phyloP scores from a whole-genome alignment of 2,329 filamentous ascomycete genomes.

The Zelopaecilomyces penicillatus region DNA sequence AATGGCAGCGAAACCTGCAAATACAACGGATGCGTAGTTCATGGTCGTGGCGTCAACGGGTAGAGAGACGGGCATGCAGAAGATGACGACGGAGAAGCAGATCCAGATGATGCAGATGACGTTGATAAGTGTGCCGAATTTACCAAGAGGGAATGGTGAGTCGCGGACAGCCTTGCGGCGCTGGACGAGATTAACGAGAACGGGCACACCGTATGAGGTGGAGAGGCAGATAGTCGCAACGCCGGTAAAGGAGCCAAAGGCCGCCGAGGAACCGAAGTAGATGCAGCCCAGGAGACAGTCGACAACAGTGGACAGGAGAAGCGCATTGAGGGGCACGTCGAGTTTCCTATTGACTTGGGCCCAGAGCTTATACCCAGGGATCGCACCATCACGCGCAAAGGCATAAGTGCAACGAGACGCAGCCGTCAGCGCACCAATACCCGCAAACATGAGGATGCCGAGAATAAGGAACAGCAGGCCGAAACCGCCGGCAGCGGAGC shows the following conservation, averaged over 20 bases:
- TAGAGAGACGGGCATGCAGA: conserved; percentile 64
- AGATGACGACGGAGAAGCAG: conserved; percentile 58
- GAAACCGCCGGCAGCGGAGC: conserved; percentile 64
- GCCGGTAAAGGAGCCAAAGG: conserved; percentile 73
- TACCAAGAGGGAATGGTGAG: conserved; percentile 61
- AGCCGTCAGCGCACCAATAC: conserved; percentile 65
- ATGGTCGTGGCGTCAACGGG: conserved; percentile 48
- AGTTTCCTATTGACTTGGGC: conserved; percentile 54
- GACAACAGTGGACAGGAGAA: conserved; percentile 59
- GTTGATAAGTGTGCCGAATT: conserved; percentile 62
- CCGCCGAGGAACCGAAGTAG: conserved; percentile 69
- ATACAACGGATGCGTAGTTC: conserved; percentile 62
- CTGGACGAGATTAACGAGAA: conserved; percentile 60
- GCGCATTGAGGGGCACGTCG: conserved; percentile 61
- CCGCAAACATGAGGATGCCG: conserved; percentile 69
- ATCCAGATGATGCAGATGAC: conserved; percentile 63
- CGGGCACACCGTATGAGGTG: conserved; percentile 67
- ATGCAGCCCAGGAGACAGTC: conserved; percentile 67
- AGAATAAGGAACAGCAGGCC: conserved; percentile 68
- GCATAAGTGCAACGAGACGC: conserved; percentile 68
- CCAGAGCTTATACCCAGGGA: conserved; percentile 62
- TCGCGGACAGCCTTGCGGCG: conserved; percentile 56
- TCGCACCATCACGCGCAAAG: conserved; percentile 67
- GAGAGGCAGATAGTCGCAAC: conserved; percentile 73
- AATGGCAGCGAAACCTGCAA: conserved; percentile 52